These are phyloP conservation scores for Mycena capillaripes DNA, from an alignment of 768 basidiomycete species.

Conservation along the genomic window DNA sequence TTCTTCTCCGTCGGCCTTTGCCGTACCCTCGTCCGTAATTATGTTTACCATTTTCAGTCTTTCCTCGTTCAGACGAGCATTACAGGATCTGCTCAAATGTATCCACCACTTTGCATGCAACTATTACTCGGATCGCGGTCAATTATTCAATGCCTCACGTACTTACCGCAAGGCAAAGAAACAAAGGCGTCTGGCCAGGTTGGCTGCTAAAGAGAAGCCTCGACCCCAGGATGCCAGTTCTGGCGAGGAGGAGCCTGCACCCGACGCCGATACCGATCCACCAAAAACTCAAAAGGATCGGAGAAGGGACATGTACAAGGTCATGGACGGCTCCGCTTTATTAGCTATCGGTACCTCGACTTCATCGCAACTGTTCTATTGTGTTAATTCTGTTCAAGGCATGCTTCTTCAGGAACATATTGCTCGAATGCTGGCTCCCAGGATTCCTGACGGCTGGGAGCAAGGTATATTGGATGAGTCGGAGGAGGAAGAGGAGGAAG, in stretches of 20 bases:
- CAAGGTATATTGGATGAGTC: slow-evolving; percentile 38
- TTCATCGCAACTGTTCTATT: background rate
- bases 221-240: slow-evolving; percentile 25
- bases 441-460: slow-evolving; percentile 63
- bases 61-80: background rate
- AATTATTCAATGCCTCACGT: slow-evolving; percentile 66
- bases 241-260: slow-evolving; percentile 37
- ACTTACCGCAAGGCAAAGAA: slow-evolving; percentile 56
- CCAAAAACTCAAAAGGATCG: slow-evolving; percentile 35
- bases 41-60: background rate
- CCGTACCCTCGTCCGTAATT: slow-evolving; percentile 33
- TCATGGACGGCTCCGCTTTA: slow-evolving; percentile 80
- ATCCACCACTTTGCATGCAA: slow-evolving; percentile 61
- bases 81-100: slow-evolving; percentile 63
- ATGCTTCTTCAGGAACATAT: slow-evolving; percentile 80
- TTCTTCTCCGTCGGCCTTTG: slow-evolving; percentile 14
- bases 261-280: slow-evolving; percentile 38
- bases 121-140: slow-evolving; percentile 74
- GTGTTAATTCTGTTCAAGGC: slow-evolving; percentile 52
- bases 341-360: slow-evolving; percentile 73
- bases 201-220: slow-evolving; percentile 13
- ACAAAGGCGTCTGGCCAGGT: slow-evolving; percentile 30
- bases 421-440: slow-evolving; percentile 54
- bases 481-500: slow-evolving; percentile 7
- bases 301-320: slow-evolving; percentile 79